Evolutionary conservation across 805 yeast species (phyloP).

Genomic region (Maudiozyma bulderi): DNA sequence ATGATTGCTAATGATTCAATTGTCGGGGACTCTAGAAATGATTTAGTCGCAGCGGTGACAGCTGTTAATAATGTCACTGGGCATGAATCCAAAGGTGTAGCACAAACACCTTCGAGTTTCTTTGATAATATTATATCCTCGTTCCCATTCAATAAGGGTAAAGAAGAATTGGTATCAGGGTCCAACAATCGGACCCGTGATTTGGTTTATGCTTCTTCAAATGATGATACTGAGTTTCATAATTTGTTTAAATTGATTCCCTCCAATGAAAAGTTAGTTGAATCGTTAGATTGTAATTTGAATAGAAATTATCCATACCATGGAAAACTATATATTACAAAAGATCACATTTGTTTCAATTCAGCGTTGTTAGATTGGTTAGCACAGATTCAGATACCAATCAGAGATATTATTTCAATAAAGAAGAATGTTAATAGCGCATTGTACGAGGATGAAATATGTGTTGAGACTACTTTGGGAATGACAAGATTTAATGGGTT

Average conservation of each 20-base stretch:
- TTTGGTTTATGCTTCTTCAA: slow-evolving; percentile 43
- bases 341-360: slow-evolving; percentile 71
- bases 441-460: slow-evolving; percentile 50
- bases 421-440: slow-evolving; percentile 65
- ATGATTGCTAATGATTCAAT: not conserved
- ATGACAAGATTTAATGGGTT: slow-evolving; percentile 82
- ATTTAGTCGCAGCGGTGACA: not conserved
- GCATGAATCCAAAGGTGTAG: not conserved
- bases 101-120: slow-evolving; percentile 4
- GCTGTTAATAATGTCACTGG: not conserved
- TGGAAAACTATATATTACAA: slow-evolving; percentile 78
- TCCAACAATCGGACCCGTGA: slow-evolving; percentile 18
- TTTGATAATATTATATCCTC: slow-evolving; percentile 17
- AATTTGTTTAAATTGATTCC: slow-evolving; percentile 59
- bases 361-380: slow-evolving; percentile 81
- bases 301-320: slow-evolving; percentile 79
- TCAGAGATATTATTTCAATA: slow-evolving; percentile 47
- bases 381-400: slow-evolving; percentile 64
- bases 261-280: slow-evolving; percentile 60
- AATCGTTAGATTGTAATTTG: slow-evolving; percentile 81
- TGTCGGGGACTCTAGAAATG: not conserved
- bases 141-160: slow-evolving; percentile 11
- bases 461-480: slow-evolving; percentile 52
- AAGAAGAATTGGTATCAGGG: too few species aligned
- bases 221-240: slow-evolving; percentile 68